Percentiles rank a stretch among this genome's conserved stretches.
These are phyloP conservation scores for Neofusicoccum parvum DNA, from an alignment of 2,329 filamentous ascomycete species.

Conservation along the genomic window DNA sequence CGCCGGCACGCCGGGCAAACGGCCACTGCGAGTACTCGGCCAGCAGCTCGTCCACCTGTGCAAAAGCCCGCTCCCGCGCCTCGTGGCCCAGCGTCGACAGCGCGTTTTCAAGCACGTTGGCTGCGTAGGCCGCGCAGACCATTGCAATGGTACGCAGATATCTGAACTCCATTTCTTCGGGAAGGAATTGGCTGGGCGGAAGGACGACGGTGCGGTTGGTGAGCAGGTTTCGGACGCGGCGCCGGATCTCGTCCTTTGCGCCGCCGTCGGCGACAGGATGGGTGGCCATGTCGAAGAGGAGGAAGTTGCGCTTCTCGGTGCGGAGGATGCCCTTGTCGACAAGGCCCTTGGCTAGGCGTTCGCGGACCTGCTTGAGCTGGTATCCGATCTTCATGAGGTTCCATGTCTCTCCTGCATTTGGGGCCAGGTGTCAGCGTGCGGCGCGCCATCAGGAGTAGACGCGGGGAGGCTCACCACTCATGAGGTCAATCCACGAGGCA, in stretches of 20 bases:
- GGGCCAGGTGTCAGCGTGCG: conserved; percentile 27
- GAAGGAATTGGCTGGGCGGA: conserved; percentile 81
- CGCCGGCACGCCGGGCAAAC: conserved; percentile 77
- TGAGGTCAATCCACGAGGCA: conserved; percentile 96
- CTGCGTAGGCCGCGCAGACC: conserved; percentile 97
- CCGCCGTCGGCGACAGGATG: conserved; percentile 95
- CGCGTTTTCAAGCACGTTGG: conserved; percentile 98
- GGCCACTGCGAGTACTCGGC: conserved; percentile 98
- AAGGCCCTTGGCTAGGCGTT: conserved; percentile 93
- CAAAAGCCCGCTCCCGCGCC: conserved; percentile 89
- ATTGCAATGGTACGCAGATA: conserved; percentile 90
- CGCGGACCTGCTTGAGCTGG: conserved; percentile 97
- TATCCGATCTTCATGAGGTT: conserved; percentile 99
- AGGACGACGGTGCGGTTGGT: conserved; percentile 94
- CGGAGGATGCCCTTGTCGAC: conserved; percentile 98
- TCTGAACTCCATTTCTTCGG: conserved; percentile 91
- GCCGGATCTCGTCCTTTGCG: conserved; percentile 95
- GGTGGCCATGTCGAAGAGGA: conserved; percentile 99
- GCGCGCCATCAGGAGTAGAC: not conserved
- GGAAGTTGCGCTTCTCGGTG: conserved; percentile 98
- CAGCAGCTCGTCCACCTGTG: conserved; percentile 92
- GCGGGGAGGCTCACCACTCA: conserved; percentile 75
- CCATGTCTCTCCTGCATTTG: conserved; percentile 85
- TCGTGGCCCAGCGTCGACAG: conserved; percentile 91
- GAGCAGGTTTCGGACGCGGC: conserved; percentile 87